These are phyloP conservation scores for Trypanosoma brucei DNA, from an alignment of 208 protist genomes.

Conservation along the genomic window DNA sequence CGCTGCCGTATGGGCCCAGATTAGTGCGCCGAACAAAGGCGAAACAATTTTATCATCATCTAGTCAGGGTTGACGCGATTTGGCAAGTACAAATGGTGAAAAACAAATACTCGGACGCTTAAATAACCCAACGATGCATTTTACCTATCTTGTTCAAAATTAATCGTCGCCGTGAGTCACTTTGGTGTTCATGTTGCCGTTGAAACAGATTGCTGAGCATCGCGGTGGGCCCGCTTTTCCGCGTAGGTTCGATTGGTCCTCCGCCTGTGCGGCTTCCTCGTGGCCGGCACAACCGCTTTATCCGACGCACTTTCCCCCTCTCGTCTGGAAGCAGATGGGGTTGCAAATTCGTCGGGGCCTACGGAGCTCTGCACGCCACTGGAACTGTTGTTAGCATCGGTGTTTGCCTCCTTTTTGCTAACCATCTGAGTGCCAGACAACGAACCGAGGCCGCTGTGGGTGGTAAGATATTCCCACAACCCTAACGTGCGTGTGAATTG, in stretches of 20 bases:
- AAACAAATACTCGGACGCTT: too few species aligned
- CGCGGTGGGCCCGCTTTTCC: conserved; percentile 15
- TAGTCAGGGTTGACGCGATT: too few species aligned
- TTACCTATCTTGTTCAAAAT: too few species aligned
- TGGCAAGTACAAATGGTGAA: too few species aligned
- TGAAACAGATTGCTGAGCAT: too few species aligned
- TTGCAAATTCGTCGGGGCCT: conserved; percentile 9
- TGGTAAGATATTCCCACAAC: conserved; percentile 14
- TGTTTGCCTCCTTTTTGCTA: background rate
- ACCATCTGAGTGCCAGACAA: background rate
- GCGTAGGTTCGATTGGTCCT: conserved; percentile 22
- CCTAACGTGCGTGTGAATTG: conserved; percentile 11
- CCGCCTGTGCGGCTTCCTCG: conserved; percentile 10
- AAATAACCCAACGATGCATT: too few species aligned
- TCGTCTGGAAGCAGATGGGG: background rate
- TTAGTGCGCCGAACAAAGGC: too few species aligned
- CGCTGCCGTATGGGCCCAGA: too few species aligned
- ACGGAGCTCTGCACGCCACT: conserved; percentile 14
- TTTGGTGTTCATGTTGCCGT: too few species aligned
- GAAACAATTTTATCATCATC: too few species aligned
- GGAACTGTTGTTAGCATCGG: background rate
- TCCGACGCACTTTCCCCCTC: background rate
- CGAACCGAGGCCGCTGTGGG: background rate
- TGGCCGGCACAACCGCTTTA: too few species aligned
- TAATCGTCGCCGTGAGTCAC: too few species aligned